Evolutionary conservation across 2,329 filamentous ascomycete genomes (phyloP).

Genomic region (Colletotrichum zoysiae): DNA sequence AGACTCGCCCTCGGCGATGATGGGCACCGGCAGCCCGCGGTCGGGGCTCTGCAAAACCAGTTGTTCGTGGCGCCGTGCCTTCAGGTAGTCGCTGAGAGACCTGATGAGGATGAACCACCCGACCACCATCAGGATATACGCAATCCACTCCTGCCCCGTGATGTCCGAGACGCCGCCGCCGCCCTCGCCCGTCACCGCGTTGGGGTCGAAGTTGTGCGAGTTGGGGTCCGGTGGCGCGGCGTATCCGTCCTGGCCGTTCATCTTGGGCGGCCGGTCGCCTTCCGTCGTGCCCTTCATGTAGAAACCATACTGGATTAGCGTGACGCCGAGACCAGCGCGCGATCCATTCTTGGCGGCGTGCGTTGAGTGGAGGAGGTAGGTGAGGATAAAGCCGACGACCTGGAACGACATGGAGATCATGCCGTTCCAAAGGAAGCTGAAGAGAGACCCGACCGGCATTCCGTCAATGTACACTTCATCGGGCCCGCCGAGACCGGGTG

Average conservation of each 20-base stretch:
- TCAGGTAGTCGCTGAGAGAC: constrained; percentile 90
- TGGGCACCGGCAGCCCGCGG: constrained; percentile 83
- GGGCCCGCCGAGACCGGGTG: constrained; percentile 87
- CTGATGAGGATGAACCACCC: constrained; percentile 98
- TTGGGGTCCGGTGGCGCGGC: constrained; percentile 88
- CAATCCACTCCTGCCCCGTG: constrained; percentile 85
- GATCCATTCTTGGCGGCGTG: constrained; percentile 99
- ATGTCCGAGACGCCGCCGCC: constrained; percentile 67
- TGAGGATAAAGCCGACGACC: constrained; percentile 95
- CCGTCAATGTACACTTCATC: constrained; percentile 98
- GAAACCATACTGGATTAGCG: constrained; percentile 96
- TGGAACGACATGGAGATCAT: constrained; percentile 99
- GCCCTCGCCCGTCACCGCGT: constrained; percentile 67
- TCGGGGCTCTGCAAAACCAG: constrained; percentile 94
- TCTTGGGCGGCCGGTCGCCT: constrained; percentile 54
- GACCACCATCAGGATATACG: constrained; percentile 94
- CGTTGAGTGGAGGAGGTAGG: constrained; percentile 96
- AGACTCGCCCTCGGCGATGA: constrained; percentile 88
- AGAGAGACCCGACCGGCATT: constrained; percentile 89
- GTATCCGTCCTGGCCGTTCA: constrained; percentile 68
- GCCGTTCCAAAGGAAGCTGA: constrained; percentile 90
- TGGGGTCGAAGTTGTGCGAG: constrained; percentile 86
- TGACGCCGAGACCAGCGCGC: constrained; percentile 92
- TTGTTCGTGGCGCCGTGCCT: constrained; percentile 90
- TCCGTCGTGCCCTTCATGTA: constrained; percentile 77